Evolutionary conservation across 2,329 filamentous ascomycete species (phyloP).

Genomic region (Sclerotinia minor): DNA sequence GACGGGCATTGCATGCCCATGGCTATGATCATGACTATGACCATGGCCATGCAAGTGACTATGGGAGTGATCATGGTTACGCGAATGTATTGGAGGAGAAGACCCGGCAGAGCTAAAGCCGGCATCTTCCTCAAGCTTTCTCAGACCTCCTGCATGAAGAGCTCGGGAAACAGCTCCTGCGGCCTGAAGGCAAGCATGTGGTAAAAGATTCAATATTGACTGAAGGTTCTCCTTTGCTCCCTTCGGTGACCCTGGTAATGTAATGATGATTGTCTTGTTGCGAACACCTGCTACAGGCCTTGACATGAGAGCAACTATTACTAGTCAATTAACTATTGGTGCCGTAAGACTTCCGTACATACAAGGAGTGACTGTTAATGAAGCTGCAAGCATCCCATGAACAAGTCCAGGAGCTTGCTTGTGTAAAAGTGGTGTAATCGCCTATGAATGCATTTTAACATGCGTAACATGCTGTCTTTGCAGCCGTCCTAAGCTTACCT

Average conservation of each 20-base stretch:
- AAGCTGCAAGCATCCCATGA: conserved; percentile 91
- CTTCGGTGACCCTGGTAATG: conserved; percentile 91
- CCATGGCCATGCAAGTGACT: conserved; percentile 46
- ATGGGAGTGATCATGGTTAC: conserved; percentile 51
- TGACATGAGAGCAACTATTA: conserved; percentile 89
- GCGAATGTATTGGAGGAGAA: conserved; percentile 46
- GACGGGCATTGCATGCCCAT: conserved; percentile 63
- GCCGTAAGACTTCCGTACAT: conserved; percentile 43
- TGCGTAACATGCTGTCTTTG: background rate
- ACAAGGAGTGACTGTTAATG: conserved; percentile 87
- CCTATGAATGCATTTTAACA: conserved; percentile 50
- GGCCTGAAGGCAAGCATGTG: conserved; percentile 91
- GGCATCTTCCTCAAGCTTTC: conserved; percentile 81
- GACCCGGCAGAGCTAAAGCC: conserved; percentile 51
- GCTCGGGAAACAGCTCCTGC: conserved; percentile 77
- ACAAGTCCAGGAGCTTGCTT: conserved; percentile 86
- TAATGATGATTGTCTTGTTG: conserved; percentile 79
- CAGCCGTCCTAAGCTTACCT: conserved; percentile 54
- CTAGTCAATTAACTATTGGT: conserved; percentile 33
- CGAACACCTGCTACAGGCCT: conserved; percentile 87
- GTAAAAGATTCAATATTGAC: conserved; percentile 82
- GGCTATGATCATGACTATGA: conserved; percentile 52
- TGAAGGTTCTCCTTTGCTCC: conserved; percentile 92
- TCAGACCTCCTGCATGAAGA: conserved; percentile 77
- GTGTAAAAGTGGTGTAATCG: conserved; percentile 75